Evolutionary conservation across 306 rosid species (phyloP).

Genomic region (Lathyrus tuberosus): DNA sequence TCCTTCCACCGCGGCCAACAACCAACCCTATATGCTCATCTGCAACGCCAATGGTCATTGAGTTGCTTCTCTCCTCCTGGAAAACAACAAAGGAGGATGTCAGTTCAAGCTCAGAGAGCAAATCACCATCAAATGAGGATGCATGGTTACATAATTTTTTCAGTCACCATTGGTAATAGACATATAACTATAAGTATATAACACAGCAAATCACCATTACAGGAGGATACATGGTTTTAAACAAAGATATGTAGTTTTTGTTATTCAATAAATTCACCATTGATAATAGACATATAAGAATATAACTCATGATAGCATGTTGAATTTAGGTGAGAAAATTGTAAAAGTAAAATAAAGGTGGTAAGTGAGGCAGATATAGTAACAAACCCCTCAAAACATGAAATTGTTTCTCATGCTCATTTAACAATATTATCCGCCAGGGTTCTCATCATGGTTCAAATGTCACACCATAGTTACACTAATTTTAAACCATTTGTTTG

Average conservation of each 20-base stretch:
- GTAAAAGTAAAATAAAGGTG: not conserved
- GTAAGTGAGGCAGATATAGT: not conserved
- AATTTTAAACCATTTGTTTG: slow-evolving; percentile 1
- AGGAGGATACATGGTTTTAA: slow-evolving; percentile 26
- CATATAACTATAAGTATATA: not conserved
- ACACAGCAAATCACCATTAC: slow-evolving; percentile 18
- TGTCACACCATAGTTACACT: slow-evolving; percentile 12
- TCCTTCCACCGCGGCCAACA: slow-evolving; percentile 99
- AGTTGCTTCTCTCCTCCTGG: slow-evolving; percentile 90
- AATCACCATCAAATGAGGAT: slow-evolving; percentile 23
- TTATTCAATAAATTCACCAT: slow-evolving; percentile 31
- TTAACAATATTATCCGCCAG: not conserved
- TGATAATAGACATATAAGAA: slow-evolving; percentile 9
- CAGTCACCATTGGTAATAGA: slow-evolving; percentile 24
- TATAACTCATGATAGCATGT: slow-evolving; percentile 6
- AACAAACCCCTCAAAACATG: slow-evolving; percentile 24
- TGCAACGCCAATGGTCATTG: slow-evolving; percentile 84
- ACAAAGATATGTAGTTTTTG: slow-evolving; percentile 3
- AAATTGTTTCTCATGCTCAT: slow-evolving; percentile 1
- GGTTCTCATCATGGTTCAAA: not conserved
- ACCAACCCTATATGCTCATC: slow-evolving; percentile 93
- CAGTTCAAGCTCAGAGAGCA: slow-evolving; percentile 29
- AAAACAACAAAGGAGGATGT: slow-evolving; percentile 39
- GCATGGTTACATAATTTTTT: slow-evolving; percentile 8
- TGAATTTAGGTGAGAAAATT: not conserved